Percentiles rank a stretch among this genome's conserved stretches.
These are phyloP conservation scores for Cyberlindnera xylosilytica DNA, from an alignment of 805 yeast genomes.

Conservation along the genomic window DNA sequence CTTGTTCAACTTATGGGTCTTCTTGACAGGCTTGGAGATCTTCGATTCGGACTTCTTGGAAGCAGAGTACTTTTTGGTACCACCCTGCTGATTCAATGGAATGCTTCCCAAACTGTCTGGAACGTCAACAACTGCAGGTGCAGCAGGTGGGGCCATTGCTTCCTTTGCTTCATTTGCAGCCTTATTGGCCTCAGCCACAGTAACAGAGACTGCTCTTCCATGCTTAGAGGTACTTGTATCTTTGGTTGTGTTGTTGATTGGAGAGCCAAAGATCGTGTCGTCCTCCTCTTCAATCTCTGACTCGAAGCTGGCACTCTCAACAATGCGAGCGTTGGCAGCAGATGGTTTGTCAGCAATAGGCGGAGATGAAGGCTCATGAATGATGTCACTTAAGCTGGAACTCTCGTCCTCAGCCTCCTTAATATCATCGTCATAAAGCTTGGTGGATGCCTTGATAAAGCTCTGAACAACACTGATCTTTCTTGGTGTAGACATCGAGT, in stretches of 20 bases:
- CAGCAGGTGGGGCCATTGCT: not conserved
- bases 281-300: constrained; percentile 17
- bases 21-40: too few species aligned
- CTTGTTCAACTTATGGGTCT: not conserved
- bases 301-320: not conserved
- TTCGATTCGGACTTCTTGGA: not conserved
- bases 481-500: constrained; percentile 14
- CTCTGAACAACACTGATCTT: constrained; percentile 33
- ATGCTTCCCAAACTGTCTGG: constrained; percentile 14
- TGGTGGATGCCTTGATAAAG: constrained; percentile 24
- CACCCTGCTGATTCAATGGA: not conserved
- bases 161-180: not conserved
- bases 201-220: constrained; percentile 16
- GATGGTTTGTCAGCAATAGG: too few species aligned
- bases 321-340: too few species aligned
- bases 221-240: constrained; percentile 19
- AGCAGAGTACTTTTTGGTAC: not conserved
- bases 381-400: constrained; percentile 4
- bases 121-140: constrained; percentile 5
- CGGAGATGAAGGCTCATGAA: not conserved
- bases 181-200: constrained; percentile 18
- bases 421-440: constrained; percentile 2
- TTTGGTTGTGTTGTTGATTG: constrained; percentile 20
- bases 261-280: constrained; percentile 16
- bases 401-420: not conserved